These are phyloP conservation scores for Xylariaceae sp. DNA, from an alignment of 2,329 filamentous ascomycete genomes.

Conservation along the genomic window DNA sequence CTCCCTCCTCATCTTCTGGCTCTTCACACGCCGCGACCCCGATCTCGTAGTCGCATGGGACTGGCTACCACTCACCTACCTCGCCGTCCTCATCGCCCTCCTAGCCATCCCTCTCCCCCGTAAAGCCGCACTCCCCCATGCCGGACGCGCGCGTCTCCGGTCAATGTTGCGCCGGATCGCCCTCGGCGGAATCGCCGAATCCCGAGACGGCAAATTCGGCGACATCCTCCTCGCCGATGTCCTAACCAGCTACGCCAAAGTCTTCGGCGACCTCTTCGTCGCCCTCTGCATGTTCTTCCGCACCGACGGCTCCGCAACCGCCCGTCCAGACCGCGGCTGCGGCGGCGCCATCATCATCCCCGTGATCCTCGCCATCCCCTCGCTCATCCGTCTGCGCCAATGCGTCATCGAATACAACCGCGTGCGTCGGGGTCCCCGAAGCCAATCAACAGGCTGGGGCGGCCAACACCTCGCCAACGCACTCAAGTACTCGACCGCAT, in stretches of 20 bases:
- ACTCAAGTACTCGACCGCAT: slow-evolving; percentile 87
- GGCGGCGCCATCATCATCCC: slow-evolving; percentile 77
- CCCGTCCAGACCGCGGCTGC: slow-evolving; percentile 73
- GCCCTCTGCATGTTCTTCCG: slow-evolving; percentile 87
- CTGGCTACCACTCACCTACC: slow-evolving; percentile 80
- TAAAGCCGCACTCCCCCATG: slow-evolving; percentile 55
- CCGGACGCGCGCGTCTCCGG: slow-evolving; percentile 71
- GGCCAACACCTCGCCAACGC: slow-evolving; percentile 91
- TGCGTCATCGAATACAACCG: slow-evolving; percentile 84
- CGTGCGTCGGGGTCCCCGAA: slow-evolving; percentile 54
- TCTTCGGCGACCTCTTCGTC: slow-evolving; percentile 84
- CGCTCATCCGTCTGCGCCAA: slow-evolving; percentile 80
- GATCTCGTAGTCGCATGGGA: slow-evolving; percentile 71
- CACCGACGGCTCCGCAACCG: slow-evolving; percentile 65
- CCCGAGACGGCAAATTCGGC: slow-evolving; percentile 86
- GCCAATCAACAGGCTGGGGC: slow-evolving; percentile 62
- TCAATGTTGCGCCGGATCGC: slow-evolving; percentile 70
- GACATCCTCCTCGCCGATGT: slow-evolving; percentile 93
- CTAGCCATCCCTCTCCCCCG: slow-evolving; percentile 65
- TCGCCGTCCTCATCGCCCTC: slow-evolving; percentile 63
- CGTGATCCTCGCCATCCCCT: slow-evolving; percentile 76
- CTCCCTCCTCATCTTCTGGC: slow-evolving; percentile 80
- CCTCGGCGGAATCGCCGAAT: slow-evolving; percentile 79
- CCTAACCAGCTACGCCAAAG: slow-evolving; percentile 88
- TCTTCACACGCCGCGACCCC: slow-evolving; percentile 64